Conservation (phyloP, 306 rosid genomes). For the Cicer bijugum region DNA sequence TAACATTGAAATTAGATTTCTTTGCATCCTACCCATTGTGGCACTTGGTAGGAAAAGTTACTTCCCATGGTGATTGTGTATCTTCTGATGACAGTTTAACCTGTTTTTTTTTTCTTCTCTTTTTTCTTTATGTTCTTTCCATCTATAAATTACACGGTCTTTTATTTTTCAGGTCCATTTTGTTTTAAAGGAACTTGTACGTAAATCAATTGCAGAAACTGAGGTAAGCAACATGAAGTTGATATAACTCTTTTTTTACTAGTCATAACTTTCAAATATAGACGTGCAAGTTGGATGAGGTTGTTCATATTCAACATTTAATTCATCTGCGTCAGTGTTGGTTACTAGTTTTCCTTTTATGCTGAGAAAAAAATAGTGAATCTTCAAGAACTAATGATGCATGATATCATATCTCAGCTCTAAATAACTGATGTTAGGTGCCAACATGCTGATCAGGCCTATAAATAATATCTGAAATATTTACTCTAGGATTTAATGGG, state of each 20-base stretch:
- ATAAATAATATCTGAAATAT: constrained; percentile 11
- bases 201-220: constrained; percentile 92
- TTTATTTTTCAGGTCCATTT: constrained; percentile 78
- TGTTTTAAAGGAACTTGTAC: constrained; percentile 92
- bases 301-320: constrained; percentile 15
- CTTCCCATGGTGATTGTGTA: constrained; percentile 2
- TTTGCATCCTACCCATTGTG: constrained; percentile 7
- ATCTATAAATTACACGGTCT: constrained; percentile 22
- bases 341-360: constrained; percentile 18
- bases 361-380: constrained; percentile 26
- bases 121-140: constrained; percentile 24
- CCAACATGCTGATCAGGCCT: background rate
- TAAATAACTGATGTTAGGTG: constrained; percentile 18
- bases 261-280: constrained; percentile 7
- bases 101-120: background rate
- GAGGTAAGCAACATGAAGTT: constrained; percentile 59
- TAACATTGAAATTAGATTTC: constrained; percentile 22
- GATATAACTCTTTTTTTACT: constrained; percentile 24
- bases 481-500: constrained; percentile 34
- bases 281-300: constrained; percentile 11
- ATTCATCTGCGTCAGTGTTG: background rate
- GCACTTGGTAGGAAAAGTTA: background rate
- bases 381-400: constrained; percentile 34
- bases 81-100: constrained; percentile 25
- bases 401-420: constrained; percentile 22